These are phyloP conservation scores for Chrysochromulina parva DNA, from an alignment of 78 protist genomes.

Conservation along the genomic window DNA sequence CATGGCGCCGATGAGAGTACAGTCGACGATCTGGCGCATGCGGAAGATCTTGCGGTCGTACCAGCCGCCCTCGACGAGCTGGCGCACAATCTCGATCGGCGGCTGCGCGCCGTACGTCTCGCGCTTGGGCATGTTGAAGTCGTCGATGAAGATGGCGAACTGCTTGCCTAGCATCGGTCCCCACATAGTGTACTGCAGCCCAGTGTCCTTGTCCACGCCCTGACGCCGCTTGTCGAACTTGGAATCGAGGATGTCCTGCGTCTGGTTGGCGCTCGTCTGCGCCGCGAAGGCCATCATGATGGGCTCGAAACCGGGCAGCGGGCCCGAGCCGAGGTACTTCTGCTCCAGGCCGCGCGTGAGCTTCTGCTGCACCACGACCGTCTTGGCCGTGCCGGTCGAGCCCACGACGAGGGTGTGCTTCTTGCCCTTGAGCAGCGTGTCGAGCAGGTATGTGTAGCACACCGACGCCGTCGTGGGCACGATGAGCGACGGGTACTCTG, in stretches of 20 bases:
- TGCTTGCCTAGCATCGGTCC: slow-evolving; percentile 75
- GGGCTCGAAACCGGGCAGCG: slow-evolving; percentile 7
- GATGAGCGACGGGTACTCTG: slow-evolving; percentile 51
- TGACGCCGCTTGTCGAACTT: slow-evolving; percentile 62
- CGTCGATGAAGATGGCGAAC: slow-evolving; percentile 77
- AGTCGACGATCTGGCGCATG: slow-evolving; percentile 21
- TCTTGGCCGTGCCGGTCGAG: slow-evolving; percentile 88
- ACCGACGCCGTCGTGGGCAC: slow-evolving; percentile 90
- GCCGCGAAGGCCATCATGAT: slow-evolving; percentile 63
- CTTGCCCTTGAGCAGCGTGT: slow-evolving; percentile 39
- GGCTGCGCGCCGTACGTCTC: slow-evolving; percentile 86
- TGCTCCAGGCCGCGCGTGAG: slow-evolving; percentile 33
- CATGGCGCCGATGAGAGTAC: slow-evolving; percentile 61
- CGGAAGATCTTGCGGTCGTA: slow-evolving; percentile 46
- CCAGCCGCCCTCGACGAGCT: slow-evolving; percentile 64
- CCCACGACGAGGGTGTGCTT: slow-evolving; percentile 74
- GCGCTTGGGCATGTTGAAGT: slow-evolving; percentile 87
- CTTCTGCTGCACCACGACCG: slow-evolving; percentile 59
- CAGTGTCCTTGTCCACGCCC: neutral
- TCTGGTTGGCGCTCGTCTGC: slow-evolving; percentile 54
- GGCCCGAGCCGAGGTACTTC: no score
- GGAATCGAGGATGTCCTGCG: slow-evolving; percentile 64
- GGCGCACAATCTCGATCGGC: slow-evolving; percentile 83
- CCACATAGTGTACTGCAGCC: slow-evolving; percentile 7
- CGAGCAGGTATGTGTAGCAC: slow-evolving; percentile 68